Evolutionary conservation across 2,329 filamentous ascomycete species (phyloP), one percentile per base, ranked within the genome.

Genomic region (Cryphonectria parasitica): DNA sequence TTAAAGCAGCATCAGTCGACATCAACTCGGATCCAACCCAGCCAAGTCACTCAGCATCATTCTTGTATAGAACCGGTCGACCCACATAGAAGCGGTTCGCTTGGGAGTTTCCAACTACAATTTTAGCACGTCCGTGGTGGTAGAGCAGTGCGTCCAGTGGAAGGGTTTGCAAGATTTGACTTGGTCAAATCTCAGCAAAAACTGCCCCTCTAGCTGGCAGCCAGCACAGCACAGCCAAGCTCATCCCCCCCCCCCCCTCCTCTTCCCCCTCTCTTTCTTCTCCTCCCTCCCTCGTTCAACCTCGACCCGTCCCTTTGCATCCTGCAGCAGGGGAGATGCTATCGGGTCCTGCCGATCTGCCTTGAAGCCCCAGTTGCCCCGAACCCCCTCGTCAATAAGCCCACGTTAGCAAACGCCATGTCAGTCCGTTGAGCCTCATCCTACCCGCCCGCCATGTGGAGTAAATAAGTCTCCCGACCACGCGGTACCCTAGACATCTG

Each of bases 401-500:
- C 68, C 68, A 70, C 68, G 64, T 68, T 34, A 6, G 31, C 68
- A 54, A 28, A 45, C 56, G 43, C 45, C 56, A 36, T 54, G 39
- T 49, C 56, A 49, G 39, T 52, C 36, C 54, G 63, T 72, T 72
- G 71, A 72, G 71, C 71, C 71, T 72, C 71, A 72, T 72, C 66
- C 69, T 52, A 61, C 68, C 71, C 69, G 65, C 65, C 64, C 68
- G 67, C 70, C 58, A 68, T 72, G 71, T 72, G 71, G 71, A 72
- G 71, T 72, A 25, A 41, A 28, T 28, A 49, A 49, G 31, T 67
- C 68, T 72, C 69, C 71, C 71, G 66, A 71, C 71, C 69, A 70
- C 71, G 71, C 71, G 71, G 69, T 68, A 72, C 71, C 71, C 71
- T 68, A 71, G 65, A 65, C 65, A 49, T 70, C 66, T 69, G 64